These are phyloP conservation scores for Pythium periplocum DNA, from an alignment of 352 stramenopile species.

Conservation along the genomic window DNA sequence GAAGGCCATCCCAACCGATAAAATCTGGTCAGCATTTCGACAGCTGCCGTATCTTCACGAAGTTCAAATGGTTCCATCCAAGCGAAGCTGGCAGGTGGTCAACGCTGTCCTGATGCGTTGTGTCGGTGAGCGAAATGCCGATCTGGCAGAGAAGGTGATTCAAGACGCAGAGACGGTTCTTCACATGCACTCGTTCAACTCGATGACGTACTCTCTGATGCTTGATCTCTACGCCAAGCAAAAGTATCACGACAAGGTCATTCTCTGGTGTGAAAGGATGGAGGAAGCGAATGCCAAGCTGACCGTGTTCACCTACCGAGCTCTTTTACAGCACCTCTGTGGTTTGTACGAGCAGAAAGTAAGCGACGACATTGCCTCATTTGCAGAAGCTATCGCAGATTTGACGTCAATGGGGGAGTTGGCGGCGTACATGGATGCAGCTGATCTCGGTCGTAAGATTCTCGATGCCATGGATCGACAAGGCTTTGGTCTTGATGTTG, in stretches of 20 bases:
- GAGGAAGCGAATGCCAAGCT: constrained; percentile 27
- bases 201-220: constrained; percentile 75
- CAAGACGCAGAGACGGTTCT: constrained; percentile 29
- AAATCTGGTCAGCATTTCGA: constrained; percentile 53
- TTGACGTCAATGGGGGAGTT: constrained; percentile 9
- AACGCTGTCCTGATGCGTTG: constrained; percentile 59
- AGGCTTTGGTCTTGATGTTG: constrained; percentile 5
- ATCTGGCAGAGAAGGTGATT: constrained; percentile 52
- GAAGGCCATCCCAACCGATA: constrained; percentile 30
- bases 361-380: constrained; percentile 8
- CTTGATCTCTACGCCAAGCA: constrained; percentile 47
- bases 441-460: constrained; percentile 9
- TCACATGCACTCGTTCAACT: constrained; percentile 35
- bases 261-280: constrained; percentile 47
- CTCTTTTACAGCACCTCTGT: constrained; percentile 31
- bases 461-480: constrained; percentile 9
- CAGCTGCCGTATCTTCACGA: constrained; percentile 41
- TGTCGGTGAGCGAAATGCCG: constrained; percentile 42
- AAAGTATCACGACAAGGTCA: constrained; percentile 40
- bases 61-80: constrained; percentile 15
- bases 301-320: constrained; percentile 50
- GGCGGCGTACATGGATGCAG: constrained; percentile 3
- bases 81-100: constrained; percentile 32
- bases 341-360: constrained; percentile 1
- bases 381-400: constrained; percentile 13